Evolutionary conservation across 768 basidiomycete genomes (phyloP), one percentile per base, ranked within the genome.

Genomic region (Asterophora parasitica): DNA sequence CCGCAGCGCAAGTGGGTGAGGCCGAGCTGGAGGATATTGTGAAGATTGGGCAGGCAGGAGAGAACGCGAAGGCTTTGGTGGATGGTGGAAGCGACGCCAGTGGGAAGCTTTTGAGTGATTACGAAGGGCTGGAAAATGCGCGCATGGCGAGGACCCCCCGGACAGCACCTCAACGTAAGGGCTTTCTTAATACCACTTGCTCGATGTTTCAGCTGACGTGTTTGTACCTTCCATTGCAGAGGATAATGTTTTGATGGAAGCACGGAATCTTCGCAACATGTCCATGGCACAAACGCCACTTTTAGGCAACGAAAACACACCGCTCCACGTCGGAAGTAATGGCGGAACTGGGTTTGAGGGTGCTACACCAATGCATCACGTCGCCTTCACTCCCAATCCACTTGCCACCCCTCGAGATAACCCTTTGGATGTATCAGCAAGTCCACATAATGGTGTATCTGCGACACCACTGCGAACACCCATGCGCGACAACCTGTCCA

Each of bases 261-360:
- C 95, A 7, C 81, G 94, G 28, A 98, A 98, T 68, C 68, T 98
- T 17, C 87, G 95, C 16, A 95, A 92, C 58, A 89, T 99, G 92
- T 84, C 83, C 9, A 84, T 85, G 35, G 78, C 79, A 3, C 94
- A 98, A 68, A 99, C 96, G 0, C 96, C 96, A 12, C 74, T 99
- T 1, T 78, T 98, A 10, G 96, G 96, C 3, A 92, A 98, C 41
- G 95, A 98, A 68, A 99, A 99, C 65, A 98, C 96, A 0, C 96
- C 94, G 10, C 65, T 98, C 40, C 95, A 94, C 61, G 66, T 71
- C 6, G 74, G 74, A 1, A 73, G 82, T 16, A 79, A 74, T n/a
- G 85, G 82, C 11, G 89, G 91, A 10, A 92, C 92, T 6, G 96
- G 96, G 2, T 99, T 92, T 61, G 93, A 93, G 63, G 78, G 93